These are phyloP conservation scores for Tilletia setariae DNA, from an alignment of 1,284 basidiomycete genomes.

Conservation along the genomic window DNA sequence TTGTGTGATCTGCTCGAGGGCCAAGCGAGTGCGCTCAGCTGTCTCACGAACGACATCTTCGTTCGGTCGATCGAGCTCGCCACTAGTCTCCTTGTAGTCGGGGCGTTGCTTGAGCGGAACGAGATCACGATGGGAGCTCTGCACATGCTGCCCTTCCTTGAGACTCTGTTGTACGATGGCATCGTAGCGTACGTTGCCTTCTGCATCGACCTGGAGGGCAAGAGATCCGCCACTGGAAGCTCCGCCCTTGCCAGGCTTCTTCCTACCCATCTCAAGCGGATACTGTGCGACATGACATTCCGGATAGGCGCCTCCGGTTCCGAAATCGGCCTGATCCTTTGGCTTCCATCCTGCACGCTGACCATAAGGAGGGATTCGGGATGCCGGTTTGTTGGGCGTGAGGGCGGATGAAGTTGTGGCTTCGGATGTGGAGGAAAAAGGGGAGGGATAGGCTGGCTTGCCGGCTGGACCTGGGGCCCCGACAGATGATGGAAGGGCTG, in stretches of 20 bases:
- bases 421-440: not conserved
- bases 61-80: constrained; percentile 78
- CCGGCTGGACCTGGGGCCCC: not conserved
- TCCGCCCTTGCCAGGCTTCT: constrained; percentile 71
- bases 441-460: no score
- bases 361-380: constrained; percentile 71
- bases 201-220: constrained; percentile 90
- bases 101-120: constrained; percentile 86
- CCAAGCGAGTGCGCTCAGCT: constrained; percentile 81
- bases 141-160: constrained; percentile 75
- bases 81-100: constrained; percentile 68
- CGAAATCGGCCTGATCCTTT: constrained; percentile 74
- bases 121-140: constrained; percentile 95
- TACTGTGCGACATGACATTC: constrained; percentile 98
- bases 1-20: constrained; percentile 86
- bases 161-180: constrained; percentile 94
- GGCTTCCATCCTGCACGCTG: constrained; percentile 84
- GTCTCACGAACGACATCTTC: constrained; percentile 84
- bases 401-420: not conserved
- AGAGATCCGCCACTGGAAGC: constrained; percentile 66
- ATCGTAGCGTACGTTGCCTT: constrained; percentile 94
- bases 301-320: constrained; percentile 90
- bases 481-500: not conserved
- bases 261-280: constrained; percentile 88
- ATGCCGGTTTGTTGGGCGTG: not conserved